Conservation (phyloP, 2,329 filamentous ascomycete genomes). For the Daldinia eschscholtzii region DNA sequence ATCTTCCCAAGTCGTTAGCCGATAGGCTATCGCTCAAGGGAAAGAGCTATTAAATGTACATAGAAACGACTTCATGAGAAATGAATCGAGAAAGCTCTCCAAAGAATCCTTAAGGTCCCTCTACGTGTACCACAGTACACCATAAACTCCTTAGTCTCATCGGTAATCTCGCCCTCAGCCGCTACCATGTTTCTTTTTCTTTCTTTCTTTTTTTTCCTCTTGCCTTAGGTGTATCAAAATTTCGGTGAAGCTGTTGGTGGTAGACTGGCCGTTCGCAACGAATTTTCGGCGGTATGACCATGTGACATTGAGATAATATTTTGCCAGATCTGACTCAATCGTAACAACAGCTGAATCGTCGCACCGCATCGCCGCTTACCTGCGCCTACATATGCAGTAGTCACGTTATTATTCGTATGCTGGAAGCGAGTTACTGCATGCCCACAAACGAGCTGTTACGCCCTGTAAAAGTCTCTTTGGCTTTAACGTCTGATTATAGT, state of each 20-base stretch:
- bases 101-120: background rate
- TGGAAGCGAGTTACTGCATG: background rate
- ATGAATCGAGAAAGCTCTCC: constrained; percentile 2
- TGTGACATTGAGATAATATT: background rate
- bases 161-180: too few relatives aligned
- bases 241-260: background rate
- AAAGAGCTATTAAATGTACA: background rate
- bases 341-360: background rate
- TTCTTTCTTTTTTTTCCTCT: too few relatives aligned
- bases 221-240: background rate
- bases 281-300: background rate
- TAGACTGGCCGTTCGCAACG: background rate
- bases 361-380: constrained; percentile 1
- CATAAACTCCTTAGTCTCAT: too few relatives aligned
- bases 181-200: too few relatives aligned
- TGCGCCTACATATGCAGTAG: background rate
- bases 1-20: background rate
- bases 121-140: background rate
- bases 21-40: background rate
- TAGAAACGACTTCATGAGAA: constrained; percentile 3
- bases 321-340: background rate
- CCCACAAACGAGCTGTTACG: background rate
- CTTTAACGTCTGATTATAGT: background rate
- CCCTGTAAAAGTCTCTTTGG: background rate
- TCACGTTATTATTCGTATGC: background rate